A percentile compares a stretch with the other conserved stretches of the same genome.
These are phyloP conservation scores for Pseudoperonospora humuli DNA, from an alignment of 352 stramenopile genomes.

Conservation along the genomic window DNA sequence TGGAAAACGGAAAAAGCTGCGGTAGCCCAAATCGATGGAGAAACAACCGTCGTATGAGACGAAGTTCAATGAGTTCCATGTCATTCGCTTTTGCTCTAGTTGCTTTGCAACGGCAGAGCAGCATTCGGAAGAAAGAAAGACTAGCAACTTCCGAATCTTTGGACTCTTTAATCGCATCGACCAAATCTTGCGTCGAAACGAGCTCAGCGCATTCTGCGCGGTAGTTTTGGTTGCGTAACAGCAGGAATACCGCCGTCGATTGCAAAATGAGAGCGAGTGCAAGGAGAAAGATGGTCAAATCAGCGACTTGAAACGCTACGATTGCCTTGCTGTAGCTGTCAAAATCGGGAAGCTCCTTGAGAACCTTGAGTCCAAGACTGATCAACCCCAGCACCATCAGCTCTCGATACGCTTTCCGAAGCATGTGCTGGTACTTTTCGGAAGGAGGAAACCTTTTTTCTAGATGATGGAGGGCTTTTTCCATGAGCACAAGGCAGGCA, in stretches of 20 bases:
- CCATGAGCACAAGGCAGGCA: slow-evolving; percentile 41
- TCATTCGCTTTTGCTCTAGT: not conserved
- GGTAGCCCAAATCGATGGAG: slow-evolving; percentile 34
- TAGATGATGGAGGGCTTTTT: slow-evolving; percentile 36
- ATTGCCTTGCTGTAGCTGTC: slow-evolving; percentile 27
- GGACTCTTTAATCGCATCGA: slow-evolving; percentile 20
- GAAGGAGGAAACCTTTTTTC: slow-evolving; percentile 40
- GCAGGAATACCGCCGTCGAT: slow-evolving; percentile 38
- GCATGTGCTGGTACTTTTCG: slow-evolving; percentile 64
- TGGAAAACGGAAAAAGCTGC: slow-evolving; percentile 59
- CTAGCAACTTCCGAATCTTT: slow-evolving; percentile 3
- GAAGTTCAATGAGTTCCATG: slow-evolving; percentile 21
- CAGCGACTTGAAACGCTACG: slow-evolving; percentile 44
- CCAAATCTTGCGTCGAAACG: slow-evolving; percentile 34
- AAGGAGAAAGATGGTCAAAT: slow-evolving; percentile 50
- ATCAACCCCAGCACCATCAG: slow-evolving; percentile 56
- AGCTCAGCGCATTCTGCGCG: slow-evolving; percentile 34
- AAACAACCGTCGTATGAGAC: slow-evolving; percentile 42
- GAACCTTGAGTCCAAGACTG: slow-evolving; percentile 44
- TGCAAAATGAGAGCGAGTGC: slow-evolving; percentile 47
- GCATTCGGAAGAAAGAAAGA: too few relatives aligned
- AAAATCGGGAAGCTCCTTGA: slow-evolving; percentile 30
- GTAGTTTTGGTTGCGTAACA: slow-evolving; percentile 31
- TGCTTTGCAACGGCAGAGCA: not conserved
- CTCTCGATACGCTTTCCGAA: slow-evolving; percentile 52